phyloP scores from a whole-genome alignment of 1,284 basidiomycete genomes.

The Boletellus deceptivus region DNA sequence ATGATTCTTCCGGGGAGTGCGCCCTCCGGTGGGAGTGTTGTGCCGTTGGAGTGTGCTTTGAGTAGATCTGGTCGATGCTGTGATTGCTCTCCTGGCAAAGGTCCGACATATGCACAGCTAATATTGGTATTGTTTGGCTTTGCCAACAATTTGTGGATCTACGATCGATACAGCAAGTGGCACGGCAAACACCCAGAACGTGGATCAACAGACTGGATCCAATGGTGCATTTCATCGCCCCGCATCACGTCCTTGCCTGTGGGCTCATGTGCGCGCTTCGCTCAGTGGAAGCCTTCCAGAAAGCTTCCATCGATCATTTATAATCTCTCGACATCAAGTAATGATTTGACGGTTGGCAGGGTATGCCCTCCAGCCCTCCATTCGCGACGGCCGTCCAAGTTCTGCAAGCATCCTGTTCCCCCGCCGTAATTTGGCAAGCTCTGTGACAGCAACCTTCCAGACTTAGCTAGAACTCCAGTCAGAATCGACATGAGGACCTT shows the following conservation, averaged over 20 bases:
- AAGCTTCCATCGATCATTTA: too few relatives aligned
- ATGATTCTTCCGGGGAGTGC: not conserved
- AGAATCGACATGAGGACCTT: too few relatives aligned
- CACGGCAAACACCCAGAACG: not conserved
- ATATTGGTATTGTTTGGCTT: not conserved
- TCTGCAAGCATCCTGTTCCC: too few relatives aligned
- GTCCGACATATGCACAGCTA: conserved; percentile 2
- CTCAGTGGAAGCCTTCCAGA: not conserved
- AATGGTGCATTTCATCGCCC: not conserved
- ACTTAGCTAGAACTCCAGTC: too few relatives aligned
- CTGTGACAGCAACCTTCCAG: not conserved
- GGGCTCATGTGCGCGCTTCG: not conserved
- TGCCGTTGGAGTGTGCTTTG: not conserved
- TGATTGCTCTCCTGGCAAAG: not conserved
- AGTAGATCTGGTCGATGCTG: not conserved
- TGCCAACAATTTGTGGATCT: not conserved
- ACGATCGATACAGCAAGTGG: conserved; percentile 12
- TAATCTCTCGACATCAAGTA: too few relatives aligned
- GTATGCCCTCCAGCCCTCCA: not conserved
- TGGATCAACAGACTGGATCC: not conserved
- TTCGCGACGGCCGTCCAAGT: not conserved
- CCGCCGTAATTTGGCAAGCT: conserved; percentile 5
- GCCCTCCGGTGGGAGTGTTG: not conserved
- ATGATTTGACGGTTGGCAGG: too few relatives aligned
- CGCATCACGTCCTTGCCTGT: not conserved